phyloP scores from a whole-genome alignment of 2,329 filamentous ascomycete species.

The Paracamarosporium sp. region DNA sequence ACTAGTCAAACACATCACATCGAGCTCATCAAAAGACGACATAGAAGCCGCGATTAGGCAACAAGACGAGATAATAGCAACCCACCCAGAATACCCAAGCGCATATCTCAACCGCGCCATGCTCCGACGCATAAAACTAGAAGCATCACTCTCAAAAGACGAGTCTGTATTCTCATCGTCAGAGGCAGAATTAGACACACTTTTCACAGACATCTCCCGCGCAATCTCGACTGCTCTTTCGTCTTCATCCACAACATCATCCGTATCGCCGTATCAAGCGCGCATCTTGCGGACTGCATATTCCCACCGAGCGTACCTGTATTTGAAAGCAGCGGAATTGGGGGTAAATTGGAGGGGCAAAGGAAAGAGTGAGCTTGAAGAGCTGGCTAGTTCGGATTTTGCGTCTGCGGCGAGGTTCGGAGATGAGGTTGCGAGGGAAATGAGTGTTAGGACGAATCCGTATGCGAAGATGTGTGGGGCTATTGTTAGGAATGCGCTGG shows the following conservation, averaged over 20 bases:
- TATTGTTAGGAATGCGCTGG: slow-evolving; percentile 67
- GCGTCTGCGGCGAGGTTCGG: slow-evolving; percentile 62
- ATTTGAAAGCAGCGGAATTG: slow-evolving; percentile 47
- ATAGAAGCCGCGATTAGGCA: slow-evolving; percentile 34
- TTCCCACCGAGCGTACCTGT: slow-evolving; percentile 68
- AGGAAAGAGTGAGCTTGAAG: slow-evolving; percentile 55
- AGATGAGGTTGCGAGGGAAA: slow-evolving; percentile 62
- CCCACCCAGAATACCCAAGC: slow-evolving; percentile 72
- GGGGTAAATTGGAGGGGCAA: slow-evolving; percentile 43
- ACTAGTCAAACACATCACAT: slow-evolving; percentile 48
- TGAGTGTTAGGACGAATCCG: slow-evolving; percentile 67
- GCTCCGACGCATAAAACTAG: slow-evolving; percentile 64
- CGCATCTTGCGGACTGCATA: slow-evolving; percentile 73
- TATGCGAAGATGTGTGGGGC: slow-evolving; percentile 68
- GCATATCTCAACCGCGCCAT: slow-evolving; percentile 79
- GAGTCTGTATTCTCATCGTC: slow-evolving; percentile 23
- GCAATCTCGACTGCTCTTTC: slow-evolving; percentile 59
- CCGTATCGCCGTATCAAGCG: slow-evolving; percentile 68
- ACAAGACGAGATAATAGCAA: slow-evolving; percentile 63
- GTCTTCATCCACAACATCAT: slow-evolving; percentile 47
- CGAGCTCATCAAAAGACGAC: slow-evolving; percentile 13
- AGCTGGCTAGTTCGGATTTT: slow-evolving; percentile 63
- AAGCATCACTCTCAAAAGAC: slow-evolving; percentile 17
- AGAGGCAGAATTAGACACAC: slow-evolving; percentile 13
- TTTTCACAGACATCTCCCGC: slow-evolving; percentile 45